Base-by-base conservation (phyloP, 2,329 filamentous ascomycete genomes). In the Nakataea oryzae region DNA sequence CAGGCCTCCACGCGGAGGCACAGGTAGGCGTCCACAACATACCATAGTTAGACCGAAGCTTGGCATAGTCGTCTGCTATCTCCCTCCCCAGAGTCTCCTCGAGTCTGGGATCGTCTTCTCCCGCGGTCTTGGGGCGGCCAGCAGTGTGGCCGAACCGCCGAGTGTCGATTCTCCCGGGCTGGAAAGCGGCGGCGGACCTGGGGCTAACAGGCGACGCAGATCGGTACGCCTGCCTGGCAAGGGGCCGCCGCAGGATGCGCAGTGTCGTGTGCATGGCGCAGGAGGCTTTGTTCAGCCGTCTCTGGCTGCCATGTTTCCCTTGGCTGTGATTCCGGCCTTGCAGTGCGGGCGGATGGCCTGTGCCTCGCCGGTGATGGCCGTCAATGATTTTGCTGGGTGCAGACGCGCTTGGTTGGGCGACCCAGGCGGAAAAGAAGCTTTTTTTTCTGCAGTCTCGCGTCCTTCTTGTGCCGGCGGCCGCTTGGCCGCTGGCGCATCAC, bases 41-140 rank as follows among this genome's bases (percentile, higher is more conserved):
- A 80, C 79, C 74, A 65, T 81, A 81, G 58, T 72, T 70, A 11
- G 79, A 75, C 58, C 73, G 74, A 50, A 81, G 71, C 14, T 68
- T 64, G 26, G 79, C 78, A 68, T 78, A 81, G 27, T 81, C 79
- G 62, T 81, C 74, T 50, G 72, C 71, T 59, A 81, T 79, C 63
- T 75, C 66, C 59, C 71, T 73, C 0, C 74, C 78, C 5, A 79
- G 63, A n/a, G 47, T 28, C 12, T 75, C 72, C 12, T 69, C 70
- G 29, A 80, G 66, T 56, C 78, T 71, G 9, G 78, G 74, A 64
- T 79, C 78, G 21, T 68, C 64, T 30, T 68, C 64, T 26, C 57
- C 58, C 8, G 58, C 27, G 27, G 30, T 13, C 9, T 54, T 41
- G 26, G 27, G 24, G 21, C 30, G 58, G 26, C 24, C 21, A 50